Evolutionary conservation across 441 rosid species (phyloP), one percentile per base, ranked within the genome.

Genomic region (Pelargonium australe): DNA sequence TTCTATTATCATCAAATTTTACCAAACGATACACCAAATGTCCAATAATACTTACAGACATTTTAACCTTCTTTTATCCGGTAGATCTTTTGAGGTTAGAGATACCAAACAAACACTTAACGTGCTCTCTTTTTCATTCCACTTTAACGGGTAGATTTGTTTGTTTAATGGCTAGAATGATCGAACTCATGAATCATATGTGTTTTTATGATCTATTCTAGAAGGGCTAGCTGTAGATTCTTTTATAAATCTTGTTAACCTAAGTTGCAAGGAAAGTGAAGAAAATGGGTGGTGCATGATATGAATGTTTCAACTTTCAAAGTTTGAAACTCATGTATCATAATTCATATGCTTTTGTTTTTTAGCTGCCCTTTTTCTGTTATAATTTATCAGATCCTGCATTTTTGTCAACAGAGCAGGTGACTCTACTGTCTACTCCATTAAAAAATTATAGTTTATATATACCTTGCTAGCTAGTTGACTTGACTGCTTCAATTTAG

Each of bases 381-480:
- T 34, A 3, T 34, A 34, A 34, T 34, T 34, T 34, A 2, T 62
- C 64, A 74, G 70, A 63, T 61, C 63, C 62, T 31, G 23, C 31
- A 65, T n/a, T 13, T 49, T 80, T 75, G 80, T 79, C 83, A 82
- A 83, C 47, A 41, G 71, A 78, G 95, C 77, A 71, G 90, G 80
- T 85, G 80, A 77, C 76, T 20, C 23, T 20, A 20, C 23, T 20
- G 23, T 75, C 85, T 70, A 49, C 75, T 70, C 79, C 80, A 49
- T 53, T 16, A 2, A 14, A 53, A 47, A n/a, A 51, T 12, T 12
- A 5, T 53, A 34, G 37, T 34, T 3, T 34, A 6, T 20, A 20
- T 34, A 6, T 20, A 20, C 23, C 23, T 20, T 20, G 31, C 31
- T 25, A 53, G 31, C 31, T 25, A 53, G 19, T 53, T 53, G 60